phyloP scores from a whole-genome alignment of 148 eudicot genomes.

The Agrostemma githago region DNA sequence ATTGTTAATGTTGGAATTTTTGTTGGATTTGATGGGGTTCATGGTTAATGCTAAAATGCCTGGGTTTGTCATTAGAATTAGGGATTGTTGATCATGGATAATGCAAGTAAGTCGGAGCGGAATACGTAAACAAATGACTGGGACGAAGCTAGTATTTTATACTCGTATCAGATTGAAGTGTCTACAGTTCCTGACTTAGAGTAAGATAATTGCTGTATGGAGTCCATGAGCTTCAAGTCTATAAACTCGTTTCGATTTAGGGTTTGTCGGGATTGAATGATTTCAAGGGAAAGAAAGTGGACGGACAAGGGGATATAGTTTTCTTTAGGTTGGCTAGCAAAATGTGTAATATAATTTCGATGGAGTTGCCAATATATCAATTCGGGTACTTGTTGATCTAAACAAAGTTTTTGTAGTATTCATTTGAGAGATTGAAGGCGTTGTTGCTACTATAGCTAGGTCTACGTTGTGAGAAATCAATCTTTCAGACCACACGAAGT shows the following conservation, averaged over 20 bases:
- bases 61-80: too few species aligned
- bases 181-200: background rate
- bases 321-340: background rate
- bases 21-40: background rate
- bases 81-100: too few species aligned
- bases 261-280: background rate
- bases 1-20: background rate
- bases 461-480: background rate
- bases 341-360: background rate
- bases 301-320: background rate
- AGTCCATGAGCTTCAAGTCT: background rate
- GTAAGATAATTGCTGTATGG: background rate
- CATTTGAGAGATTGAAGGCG: background rate
- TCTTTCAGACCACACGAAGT: background rate
- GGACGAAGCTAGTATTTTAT: too few species aligned
- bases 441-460: background rate
- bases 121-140: too few species aligned
- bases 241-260: background rate
- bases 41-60: background rate
- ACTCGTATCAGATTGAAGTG: too few species aligned
- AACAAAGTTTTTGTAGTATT: background rate
- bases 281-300: background rate
- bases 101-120: too few species aligned
- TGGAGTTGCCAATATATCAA: background rate
- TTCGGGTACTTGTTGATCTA: background rate